phyloP scores from a whole-genome alignment of 768 basidiomycete species.

The Lactifluus echinatus region DNA sequence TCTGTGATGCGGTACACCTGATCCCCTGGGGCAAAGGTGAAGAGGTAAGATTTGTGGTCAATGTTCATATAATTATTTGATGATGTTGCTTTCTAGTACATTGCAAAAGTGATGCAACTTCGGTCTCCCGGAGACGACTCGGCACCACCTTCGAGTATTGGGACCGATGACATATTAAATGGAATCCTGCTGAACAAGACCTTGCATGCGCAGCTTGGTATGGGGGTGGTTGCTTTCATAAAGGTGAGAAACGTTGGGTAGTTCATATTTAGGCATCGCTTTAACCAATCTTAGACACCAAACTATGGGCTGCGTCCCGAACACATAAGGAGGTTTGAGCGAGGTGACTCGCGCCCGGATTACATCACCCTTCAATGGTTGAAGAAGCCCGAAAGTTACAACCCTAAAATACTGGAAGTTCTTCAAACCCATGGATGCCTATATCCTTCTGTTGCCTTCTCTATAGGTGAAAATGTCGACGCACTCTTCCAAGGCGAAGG shows the following conservation, averaged over 20 bases:
- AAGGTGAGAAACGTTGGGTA: background rate
- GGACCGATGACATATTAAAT: background rate
- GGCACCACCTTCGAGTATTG: no score
- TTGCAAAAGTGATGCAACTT: no score
- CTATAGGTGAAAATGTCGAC: background rate
- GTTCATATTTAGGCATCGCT: background rate
- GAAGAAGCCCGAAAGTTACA: no score
- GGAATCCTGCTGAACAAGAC: background rate
- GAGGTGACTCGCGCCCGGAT: no score
- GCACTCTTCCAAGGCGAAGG: background rate
- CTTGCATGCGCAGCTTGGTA: background rate
- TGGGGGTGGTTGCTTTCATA: background rate
- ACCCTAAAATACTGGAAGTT: background rate
- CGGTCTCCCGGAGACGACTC: no score
- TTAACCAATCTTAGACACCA: constrained; percentile 5
- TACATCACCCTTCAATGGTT: no score
- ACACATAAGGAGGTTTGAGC: background rate
- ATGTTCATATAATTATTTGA: background rate
- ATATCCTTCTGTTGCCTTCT: background rate
- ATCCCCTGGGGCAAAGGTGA: no score
- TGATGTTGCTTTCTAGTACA: background rate
- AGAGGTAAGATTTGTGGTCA: background rate
- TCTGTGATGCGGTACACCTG: no score
- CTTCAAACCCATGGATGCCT: background rate
- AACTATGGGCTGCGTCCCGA: background rate